Percentiles rank a stretch among this genome's conserved stretches.
These are phyloP conservation scores for Gloeostereum incarnatum DNA, from an alignment of 768 basidiomycete species.

Conservation along the genomic window DNA sequence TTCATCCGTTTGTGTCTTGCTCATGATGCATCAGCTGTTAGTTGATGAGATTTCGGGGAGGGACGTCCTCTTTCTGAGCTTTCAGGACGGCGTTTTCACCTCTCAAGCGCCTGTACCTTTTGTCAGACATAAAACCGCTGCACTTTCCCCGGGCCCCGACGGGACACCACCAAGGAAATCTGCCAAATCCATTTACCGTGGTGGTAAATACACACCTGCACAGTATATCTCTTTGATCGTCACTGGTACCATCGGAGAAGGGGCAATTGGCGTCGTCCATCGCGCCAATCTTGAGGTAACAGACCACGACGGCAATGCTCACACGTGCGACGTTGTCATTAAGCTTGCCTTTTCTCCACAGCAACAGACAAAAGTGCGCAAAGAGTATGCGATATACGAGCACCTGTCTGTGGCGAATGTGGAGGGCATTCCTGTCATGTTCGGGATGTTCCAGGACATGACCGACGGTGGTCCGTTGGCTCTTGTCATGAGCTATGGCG, in stretches of 20 bases:
- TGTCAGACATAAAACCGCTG: no score
- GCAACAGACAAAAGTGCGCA: conserved; percentile 1
- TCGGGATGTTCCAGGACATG: conserved; percentile 6
- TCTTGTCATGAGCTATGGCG: conserved; percentile 4
- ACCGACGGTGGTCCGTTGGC: conserved; percentile 1
- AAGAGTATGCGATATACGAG: conserved; percentile 5
- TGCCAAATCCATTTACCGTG: no score
- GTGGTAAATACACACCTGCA: conserved; percentile 1
- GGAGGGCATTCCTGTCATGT: conserved; percentile 2
- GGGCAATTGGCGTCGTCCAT: conserved; percentile 5
- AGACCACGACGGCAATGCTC: not conserved
- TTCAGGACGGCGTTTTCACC: no score
- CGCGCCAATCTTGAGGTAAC: not conserved
- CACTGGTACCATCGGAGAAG: not conserved
- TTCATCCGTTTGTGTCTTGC: no score
- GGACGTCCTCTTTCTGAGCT: no score
- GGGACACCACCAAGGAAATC: no score
- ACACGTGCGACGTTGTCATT: conserved; percentile 2
- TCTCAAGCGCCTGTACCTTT: no score
- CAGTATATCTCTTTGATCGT: conserved; percentile 3
- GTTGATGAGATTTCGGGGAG: no score
- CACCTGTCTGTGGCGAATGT: not conserved
- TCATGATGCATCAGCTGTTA: no score
- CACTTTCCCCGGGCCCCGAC: no score
- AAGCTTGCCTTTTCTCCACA: conserved; percentile 4